These are phyloP conservation scores for Inosperma sp. DNA, from an alignment of 768 basidiomycete species.

Conservation along the genomic window DNA sequence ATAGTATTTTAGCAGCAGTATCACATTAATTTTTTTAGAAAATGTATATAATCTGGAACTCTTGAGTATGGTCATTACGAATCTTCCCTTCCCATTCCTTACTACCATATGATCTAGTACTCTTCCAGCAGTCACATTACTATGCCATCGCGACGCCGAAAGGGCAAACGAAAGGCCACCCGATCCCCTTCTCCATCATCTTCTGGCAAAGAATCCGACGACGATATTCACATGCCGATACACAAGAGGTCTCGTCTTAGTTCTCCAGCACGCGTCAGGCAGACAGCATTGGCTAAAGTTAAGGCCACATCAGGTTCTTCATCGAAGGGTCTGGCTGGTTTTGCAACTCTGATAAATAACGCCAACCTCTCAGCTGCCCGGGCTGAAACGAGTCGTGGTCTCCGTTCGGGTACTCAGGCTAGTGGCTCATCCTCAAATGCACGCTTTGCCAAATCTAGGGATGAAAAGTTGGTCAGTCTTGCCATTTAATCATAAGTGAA, in stretches of 20 bases:
- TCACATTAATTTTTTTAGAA: neutral
- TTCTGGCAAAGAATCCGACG: neutral
- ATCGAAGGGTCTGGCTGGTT: slow-evolving; percentile 12
- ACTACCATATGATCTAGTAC: no score
- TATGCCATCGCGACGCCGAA: no score
- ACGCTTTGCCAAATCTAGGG: neutral
- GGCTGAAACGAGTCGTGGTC: slow-evolving; percentile 9
- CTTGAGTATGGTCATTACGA: no score
- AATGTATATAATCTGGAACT: neutral
- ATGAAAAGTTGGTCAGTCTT: neutral
- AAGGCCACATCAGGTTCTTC: neutral
- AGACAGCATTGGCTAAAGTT: neutral
- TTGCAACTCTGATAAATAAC: slow-evolving; percentile 7
- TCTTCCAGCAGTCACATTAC: no score
- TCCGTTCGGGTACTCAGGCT: slow-evolving; percentile 6
- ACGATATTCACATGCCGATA: neutral
- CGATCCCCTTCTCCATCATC: neutral
- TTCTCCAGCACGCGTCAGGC: neutral
- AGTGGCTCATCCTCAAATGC: neutral
- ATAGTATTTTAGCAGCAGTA: neutral
- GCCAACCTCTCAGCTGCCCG: slow-evolving; percentile 7
- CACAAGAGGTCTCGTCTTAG: neutral
- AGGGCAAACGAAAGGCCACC: slow-evolving; percentile 1
- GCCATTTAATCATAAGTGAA: neutral
- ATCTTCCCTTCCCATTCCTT: neutral